Conservation (phyloP, 441 rosid species). For the Pelargonium australe region DNA sequence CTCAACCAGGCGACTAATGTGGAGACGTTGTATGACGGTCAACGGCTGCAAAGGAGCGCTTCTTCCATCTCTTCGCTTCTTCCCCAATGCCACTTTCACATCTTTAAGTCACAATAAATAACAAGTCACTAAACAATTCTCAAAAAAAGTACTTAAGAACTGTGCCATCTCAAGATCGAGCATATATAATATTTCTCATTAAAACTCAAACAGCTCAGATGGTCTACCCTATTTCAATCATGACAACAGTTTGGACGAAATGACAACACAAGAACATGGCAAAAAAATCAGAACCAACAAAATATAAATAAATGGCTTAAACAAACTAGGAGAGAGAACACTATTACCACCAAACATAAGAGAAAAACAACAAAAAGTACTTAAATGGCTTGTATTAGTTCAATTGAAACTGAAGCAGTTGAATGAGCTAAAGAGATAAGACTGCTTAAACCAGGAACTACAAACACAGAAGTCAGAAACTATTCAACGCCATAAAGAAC, state of each 20-base stretch:
- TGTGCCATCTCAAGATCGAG: background rate
- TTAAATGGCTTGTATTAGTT: no score
- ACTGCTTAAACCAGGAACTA: background rate
- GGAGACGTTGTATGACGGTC: conserved; percentile 66
- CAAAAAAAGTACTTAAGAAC: background rate
- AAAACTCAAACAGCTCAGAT: background rate
- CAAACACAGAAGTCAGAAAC: no score
- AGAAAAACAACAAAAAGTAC: no score
- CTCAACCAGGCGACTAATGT: conserved; percentile 48
- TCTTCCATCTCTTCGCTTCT: conserved; percentile 79
- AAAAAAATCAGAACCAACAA: background rate
- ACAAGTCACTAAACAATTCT: background rate
- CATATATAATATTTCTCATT: background rate
- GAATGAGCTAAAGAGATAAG: background rate
- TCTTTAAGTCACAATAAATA: conserved; percentile 36
- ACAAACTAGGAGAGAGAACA: no score
- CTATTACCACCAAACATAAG: no score
- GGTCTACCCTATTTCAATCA: background rate
- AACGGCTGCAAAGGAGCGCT: conserved; percentile 65
- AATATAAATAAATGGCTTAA: no score
- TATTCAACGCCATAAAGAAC: background rate
- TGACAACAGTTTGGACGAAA: background rate
- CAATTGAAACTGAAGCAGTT: background rate
- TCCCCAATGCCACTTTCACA: conserved; percentile 78
- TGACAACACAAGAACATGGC: background rate